Base-by-base conservation (phyloP, 2,329 filamentous ascomycete species). In the Apiospora aurea region DNA sequence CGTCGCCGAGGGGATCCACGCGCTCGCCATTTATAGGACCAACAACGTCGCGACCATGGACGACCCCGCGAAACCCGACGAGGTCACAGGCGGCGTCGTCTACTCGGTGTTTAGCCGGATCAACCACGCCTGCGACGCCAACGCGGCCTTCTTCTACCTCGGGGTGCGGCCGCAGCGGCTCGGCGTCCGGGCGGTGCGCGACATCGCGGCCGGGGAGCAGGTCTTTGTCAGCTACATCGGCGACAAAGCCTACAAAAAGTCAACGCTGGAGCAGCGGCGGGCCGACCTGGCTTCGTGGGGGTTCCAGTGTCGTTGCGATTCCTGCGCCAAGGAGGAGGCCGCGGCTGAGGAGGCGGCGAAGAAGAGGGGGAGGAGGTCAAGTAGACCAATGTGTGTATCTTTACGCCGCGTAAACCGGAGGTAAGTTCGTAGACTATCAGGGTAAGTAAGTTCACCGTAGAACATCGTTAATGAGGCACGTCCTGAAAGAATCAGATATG, bases 81-180 rank as follows among this genome's bases (percentile, higher is more conserved):
- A 11, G 8, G 11, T 64, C 57, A 64, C 34, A 21, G 57, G 34
- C 18, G 57, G 57, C 18, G 57, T 14, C 57, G 57, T 64, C 0
- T 64, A 64, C 18, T 13, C 29, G 0, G 57, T 64, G 21, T 64
- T 64, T 18, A 41, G 57, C 29, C 57, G 57, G 21, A 24, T 64
- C 57, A 64, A 64, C 57, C 57, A 64, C 34, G 57, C 57, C 57
- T 64, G 57, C 57, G 34, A n/a, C 34, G 18, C 57, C 57, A 64
- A 64, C 34, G 57, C 57, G 8, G 57, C 57, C 34, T 64, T 64
- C 18, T 64, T 64, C 34, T 64, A 41, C 34, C 18, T 64, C 0
- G 57, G 57, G 1, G 57, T 64, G 21, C 57, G 57, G 18, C 41
- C 57, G 57, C 57, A 64, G 18, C 34, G 57, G 1, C 34, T 64